phyloP scores from a whole-genome alignment of 768 basidiomycete genomes.

The Hortiboletus flavorubellus region DNA sequence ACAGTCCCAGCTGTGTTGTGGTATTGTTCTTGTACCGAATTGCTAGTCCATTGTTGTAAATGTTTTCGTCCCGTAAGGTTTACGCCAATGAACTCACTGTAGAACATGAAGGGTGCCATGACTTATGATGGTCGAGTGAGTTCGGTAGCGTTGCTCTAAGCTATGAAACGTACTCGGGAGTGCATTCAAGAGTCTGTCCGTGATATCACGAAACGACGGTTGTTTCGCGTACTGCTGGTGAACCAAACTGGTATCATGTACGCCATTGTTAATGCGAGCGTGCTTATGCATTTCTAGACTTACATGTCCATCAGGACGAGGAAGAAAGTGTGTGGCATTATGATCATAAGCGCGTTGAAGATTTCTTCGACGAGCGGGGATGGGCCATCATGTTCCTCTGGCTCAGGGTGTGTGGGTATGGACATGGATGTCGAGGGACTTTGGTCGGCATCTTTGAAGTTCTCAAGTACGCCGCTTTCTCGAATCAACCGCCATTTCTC shows the following conservation, averaged over 20 bases:
- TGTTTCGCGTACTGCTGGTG: slow-evolving; percentile 74
- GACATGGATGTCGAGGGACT: not conserved
- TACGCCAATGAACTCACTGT: slow-evolving; percentile 19
- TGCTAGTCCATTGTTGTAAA: slow-evolving; percentile 34
- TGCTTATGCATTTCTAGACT: slow-evolving; percentile 26
- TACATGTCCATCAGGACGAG: slow-evolving; percentile 85
- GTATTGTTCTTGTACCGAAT: slow-evolving; percentile 58
- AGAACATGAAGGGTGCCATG: slow-evolving; percentile 60
- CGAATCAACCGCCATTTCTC: slow-evolving; percentile 78
- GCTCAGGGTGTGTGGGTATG: not conserved
- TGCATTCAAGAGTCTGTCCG: slow-evolving; percentile 58
- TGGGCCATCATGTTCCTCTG: slow-evolving; percentile 34
- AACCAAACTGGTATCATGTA: slow-evolving; percentile 49
- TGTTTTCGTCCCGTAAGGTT: not conserved
- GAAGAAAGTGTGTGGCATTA: slow-evolving; percentile 73
- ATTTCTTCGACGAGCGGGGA: slow-evolving; percentile 61
- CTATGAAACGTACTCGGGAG: slow-evolving; percentile 61
- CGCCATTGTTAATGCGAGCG: not conserved
- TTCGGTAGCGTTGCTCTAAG: not conserved
- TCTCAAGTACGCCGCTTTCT: slow-evolving; percentile 56
- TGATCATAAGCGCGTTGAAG: slow-evolving; percentile 58
- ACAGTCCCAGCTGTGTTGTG: slow-evolving; percentile 53
- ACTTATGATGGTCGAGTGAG: slow-evolving; percentile 41
- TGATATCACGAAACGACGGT: slow-evolving; percentile 45
- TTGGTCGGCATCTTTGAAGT: slow-evolving; percentile 22